phyloP scores from a whole-genome alignment of 169 alveolate genomes.

The Eimeria tenella region DNA sequence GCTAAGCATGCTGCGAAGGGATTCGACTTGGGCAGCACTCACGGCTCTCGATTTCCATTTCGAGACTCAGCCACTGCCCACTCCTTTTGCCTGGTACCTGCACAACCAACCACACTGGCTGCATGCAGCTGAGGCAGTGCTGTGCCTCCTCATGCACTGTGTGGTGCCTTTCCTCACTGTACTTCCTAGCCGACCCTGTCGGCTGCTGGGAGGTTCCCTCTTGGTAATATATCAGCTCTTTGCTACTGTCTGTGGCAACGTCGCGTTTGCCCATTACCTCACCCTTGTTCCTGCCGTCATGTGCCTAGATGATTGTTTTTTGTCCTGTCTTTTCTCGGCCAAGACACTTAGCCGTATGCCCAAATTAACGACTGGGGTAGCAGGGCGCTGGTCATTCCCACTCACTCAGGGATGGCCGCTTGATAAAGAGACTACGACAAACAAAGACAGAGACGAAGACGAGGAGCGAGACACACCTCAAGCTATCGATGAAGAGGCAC shows the following conservation, averaged over 20 bases:
- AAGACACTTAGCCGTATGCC: slow-evolving; percentile 21
- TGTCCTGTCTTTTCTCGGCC: slow-evolving; percentile 74
- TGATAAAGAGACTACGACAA: not conserved
- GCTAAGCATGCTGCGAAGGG: slow-evolving; percentile 68
- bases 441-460: not conserved
- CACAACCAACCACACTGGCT: slow-evolving; percentile 70
- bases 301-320: slow-evolving; percentile 75
- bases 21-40: slow-evolving; percentile 59
- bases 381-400: slow-evolving; percentile 62
- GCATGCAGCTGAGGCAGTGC: slow-evolving; percentile 58
- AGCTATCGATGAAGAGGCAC: slow-evolving; percentile 27
- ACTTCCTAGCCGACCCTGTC: slow-evolving; percentile 74
- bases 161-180: slow-evolving; percentile 36
- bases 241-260: slow-evolving; percentile 49
- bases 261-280: slow-evolving; percentile 67
- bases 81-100: slow-evolving; percentile 73
- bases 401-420: slow-evolving; percentile 73
- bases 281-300: slow-evolving; percentile 75
- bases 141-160: slow-evolving; percentile 69
- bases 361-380: not conserved
- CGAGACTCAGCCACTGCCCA: slow-evolving; percentile 80
- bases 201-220: slow-evolving; percentile 68
- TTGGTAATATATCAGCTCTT: slow-evolving; percentile 34
- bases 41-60: slow-evolving; percentile 57
- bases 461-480: not conserved